Percentiles rank a stretch among this genome's conserved stretches.
Evolutionary conservation across 306 rosid species (phyloP).

Genomic region (Luffa aegyptiaca): DNA sequence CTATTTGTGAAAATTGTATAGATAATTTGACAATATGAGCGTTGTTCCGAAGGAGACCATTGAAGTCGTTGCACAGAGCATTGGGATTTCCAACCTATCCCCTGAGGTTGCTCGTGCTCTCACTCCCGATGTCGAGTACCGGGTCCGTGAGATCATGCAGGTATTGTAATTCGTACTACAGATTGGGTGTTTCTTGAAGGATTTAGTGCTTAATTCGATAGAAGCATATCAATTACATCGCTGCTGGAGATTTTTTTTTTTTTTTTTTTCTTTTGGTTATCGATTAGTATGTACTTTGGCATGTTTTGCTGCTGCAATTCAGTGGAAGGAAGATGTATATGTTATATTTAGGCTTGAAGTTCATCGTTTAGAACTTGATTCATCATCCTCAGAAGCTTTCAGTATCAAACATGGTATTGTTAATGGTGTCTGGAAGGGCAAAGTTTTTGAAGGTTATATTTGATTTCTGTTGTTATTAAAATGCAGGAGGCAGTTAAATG

Average conservation of each 20-base stretch:
- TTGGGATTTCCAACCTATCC: conserved; percentile 69
- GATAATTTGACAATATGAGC: conserved; percentile 34
- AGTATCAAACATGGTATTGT: too few species aligned
- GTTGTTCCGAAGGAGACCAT: conserved; percentile 73
- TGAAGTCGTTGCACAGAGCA: conserved; percentile 82
- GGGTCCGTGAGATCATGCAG: conserved; percentile 94
- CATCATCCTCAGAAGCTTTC: background rate
- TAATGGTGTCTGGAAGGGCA: background rate
- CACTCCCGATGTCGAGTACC: conserved; percentile 86
- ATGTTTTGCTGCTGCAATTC: background rate
- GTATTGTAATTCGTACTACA: conserved; percentile 15
- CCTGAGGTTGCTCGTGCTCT: conserved; percentile 68
- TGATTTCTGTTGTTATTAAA: conserved; percentile 9
- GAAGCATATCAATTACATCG: background rate
- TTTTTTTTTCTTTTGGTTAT: background rate
- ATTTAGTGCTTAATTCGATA: background rate
- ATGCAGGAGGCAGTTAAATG: conserved; percentile 86
- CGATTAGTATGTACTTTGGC: background rate
- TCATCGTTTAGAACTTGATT: background rate
- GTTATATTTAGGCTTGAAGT: background rate
- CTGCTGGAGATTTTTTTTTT: background rate
- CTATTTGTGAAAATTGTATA: background rate
- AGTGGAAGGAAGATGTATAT: background rate
- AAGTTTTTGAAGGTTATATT: background rate
- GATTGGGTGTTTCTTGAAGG: background rate